Evolutionary conservation across 495 filamentous ascomycete genomes (phyloP).

Genomic region (Pyronema omphalodes): DNA sequence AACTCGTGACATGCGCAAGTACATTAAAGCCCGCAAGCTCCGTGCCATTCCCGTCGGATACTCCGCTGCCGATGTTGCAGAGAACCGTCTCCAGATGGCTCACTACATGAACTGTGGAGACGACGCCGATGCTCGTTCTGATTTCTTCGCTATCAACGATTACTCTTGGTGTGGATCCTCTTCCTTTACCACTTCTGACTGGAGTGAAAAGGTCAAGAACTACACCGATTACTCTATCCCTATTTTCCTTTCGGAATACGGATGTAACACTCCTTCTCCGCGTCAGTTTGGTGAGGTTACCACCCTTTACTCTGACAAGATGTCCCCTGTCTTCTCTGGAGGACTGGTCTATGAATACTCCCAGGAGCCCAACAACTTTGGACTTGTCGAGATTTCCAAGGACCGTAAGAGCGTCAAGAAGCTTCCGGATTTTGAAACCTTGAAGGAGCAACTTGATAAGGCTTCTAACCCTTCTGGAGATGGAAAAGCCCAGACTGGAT

Average conservation of each 20-base stretch:
- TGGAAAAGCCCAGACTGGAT: conserved; percentile 56
- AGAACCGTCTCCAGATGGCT: conserved; percentile 77
- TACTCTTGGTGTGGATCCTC: conserved; percentile 92
- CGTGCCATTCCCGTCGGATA: conserved; percentile 81
- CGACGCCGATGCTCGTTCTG: conserved; percentile 56
- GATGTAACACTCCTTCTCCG: conserved; percentile 43
- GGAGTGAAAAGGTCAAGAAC: conserved; percentile 58
- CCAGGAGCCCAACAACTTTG: conserved; percentile 56
- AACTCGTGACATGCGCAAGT: conserved; percentile 79
- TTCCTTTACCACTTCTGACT: conserved; percentile 43
- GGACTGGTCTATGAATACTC: conserved; percentile 93
- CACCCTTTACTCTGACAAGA: conserved; percentile 62
- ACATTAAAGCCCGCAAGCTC: conserved; percentile 54
- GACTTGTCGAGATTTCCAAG: conserved; percentile 44
- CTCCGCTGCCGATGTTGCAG: conserved; percentile 68
- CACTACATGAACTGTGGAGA: conserved; percentile 88
- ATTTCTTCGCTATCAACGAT: conserved; percentile 93
- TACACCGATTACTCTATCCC: conserved; percentile 82
- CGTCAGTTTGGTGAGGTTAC: conserved; percentile 67
- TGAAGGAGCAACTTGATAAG: conserved; percentile 44
- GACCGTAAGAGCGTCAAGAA: conserved; percentile 31
- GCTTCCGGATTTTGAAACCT: conserved; percentile 44
- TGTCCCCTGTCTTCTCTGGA: conserved; percentile 87
- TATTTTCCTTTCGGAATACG: conserved; percentile 90
- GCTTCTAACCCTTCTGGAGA: conserved; percentile 50